Base-by-base conservation (phyloP, 2,329 filamentous ascomycete species). In the Colletotrichum spaethianum region DNA sequence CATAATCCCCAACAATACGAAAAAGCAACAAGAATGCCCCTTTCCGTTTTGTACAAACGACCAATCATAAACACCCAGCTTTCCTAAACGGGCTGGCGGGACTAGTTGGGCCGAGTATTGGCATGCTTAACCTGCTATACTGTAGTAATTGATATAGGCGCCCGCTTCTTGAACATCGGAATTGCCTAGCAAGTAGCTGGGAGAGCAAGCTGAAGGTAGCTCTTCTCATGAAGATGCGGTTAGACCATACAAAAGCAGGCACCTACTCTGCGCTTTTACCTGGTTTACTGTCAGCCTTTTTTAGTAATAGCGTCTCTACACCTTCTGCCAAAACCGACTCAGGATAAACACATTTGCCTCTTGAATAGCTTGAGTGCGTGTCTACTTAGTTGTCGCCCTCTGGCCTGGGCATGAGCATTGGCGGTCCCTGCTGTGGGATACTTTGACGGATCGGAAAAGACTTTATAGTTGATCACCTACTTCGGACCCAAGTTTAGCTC, bases 41-140 rank as follows among this genome's bases (percentile, higher is more conserved):
- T 20, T 46, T 18, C 3, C 42, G 33, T 28, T 28, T 23, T 4
- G 26, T 5, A 16, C 9, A 20, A 14, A 14, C 42, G n/a, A n/a
- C 59, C 59, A 61, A 61, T 61, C 59, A 61, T 28, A 36, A 18
- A 33, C 28, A 12, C 28, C 28, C 28, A 18, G 28, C 11, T 36
- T 61, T 20, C 59, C 59, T 48, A 61, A 61, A 61, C 59, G 59
- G 59, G 59, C 28, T 48, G 42, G 42, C 59, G 59, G 59, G 42
- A 28, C 59, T 44, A 23, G 28, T 31, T 48, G 57, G 28, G 40
- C 57, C 57, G 42, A 61, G 59, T 55, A 36, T 55, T 2, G 9
- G 18, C 9, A 36, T 33, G 20, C 28, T 36, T 4, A 7, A 6
- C 18, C 26, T 26, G 50, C 26, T 53, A 53, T 36, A 14, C 52